Evolutionary conservation across 257 asterid species (phyloP).

Genomic region (Linderniella brevidens): DNA sequence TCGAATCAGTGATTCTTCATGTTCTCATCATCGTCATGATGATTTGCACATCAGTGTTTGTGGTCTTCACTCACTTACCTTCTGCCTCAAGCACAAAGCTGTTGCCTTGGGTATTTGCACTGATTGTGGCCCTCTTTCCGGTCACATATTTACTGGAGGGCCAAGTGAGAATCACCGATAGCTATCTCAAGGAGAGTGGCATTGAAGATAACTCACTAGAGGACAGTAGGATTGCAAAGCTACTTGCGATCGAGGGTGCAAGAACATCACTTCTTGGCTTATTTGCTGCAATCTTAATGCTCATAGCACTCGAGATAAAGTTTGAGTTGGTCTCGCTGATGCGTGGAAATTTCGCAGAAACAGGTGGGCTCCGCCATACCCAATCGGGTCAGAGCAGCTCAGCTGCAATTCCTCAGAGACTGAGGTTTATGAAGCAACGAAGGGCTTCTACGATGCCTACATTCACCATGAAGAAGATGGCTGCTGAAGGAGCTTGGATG

Average conservation of each 20-base stretch:
- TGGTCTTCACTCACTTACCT: conserved; percentile 91
- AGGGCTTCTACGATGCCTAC: conserved; percentile 57
- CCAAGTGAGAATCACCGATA: conserved; percentile 60
- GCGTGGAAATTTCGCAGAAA: conserved; percentile 51
- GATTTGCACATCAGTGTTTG: conserved; percentile 78
- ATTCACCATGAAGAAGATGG: conserved; percentile 64
- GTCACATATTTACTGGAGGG: conserved; percentile 94
- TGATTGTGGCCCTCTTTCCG: conserved; percentile 94
- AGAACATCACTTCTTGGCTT: conserved; percentile 89
- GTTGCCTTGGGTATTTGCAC: conserved; percentile 92
- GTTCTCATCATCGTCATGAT: conserved; percentile 78
- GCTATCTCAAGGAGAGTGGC: conserved; percentile 34
- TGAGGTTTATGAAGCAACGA: conserved; percentile 93
- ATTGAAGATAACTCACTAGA: conserved; percentile 45
- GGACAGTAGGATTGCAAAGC: conserved; percentile 60
- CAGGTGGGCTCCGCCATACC: conserved; percentile 56
- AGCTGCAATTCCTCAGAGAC: conserved; percentile 56
- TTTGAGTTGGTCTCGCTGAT: conserved; percentile 85
- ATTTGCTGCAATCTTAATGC: conserved; percentile 90
- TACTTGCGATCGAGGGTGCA: conserved; percentile 92
- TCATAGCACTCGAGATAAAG: conserved; percentile 91
- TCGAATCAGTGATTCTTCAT: conserved; percentile 73
- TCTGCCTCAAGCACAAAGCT: conserved; percentile 89
- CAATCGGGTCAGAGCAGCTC: conserved; percentile 60
- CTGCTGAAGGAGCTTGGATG: conserved; percentile 99